Percentiles rank a stretch among this genome's conserved stretches.
These are phyloP conservation scores for Blastocystis sp. DNA, from an alignment of 352 stramenopile species.

Conservation along the genomic window DNA sequence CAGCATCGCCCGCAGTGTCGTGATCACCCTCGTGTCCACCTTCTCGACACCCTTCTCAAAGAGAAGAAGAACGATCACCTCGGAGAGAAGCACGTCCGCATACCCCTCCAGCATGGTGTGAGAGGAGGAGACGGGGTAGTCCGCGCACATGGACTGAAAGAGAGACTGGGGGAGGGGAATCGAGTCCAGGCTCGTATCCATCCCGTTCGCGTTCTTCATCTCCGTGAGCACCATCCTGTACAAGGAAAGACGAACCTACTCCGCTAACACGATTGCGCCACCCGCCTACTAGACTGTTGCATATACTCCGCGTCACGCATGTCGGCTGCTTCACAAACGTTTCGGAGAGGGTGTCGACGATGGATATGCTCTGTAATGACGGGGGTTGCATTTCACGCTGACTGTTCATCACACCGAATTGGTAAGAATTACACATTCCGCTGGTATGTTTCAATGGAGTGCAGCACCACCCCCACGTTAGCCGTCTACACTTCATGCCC, in stretches of 20 bases:
- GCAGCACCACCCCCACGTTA: not conserved
- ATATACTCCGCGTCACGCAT: not conserved
- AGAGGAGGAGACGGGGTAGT: not conserved
- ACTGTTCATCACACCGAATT: no score
- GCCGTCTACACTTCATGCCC: not conserved
- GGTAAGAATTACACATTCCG: no score
- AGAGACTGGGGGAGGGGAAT: not conserved
- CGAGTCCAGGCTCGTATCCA: not conserved
- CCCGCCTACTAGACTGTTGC: not conserved
- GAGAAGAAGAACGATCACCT: not conserved
- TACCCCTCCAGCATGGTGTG: not conserved
- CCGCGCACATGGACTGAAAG: not conserved
- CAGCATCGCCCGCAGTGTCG: not conserved
- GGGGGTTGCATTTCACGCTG: no score
- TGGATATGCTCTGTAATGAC: not conserved
- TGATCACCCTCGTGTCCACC: not conserved
- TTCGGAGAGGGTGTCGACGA: not conserved
- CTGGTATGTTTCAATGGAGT: slow-evolving; percentile 17
- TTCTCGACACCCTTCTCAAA: not conserved
- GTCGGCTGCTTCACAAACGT: not conserved
- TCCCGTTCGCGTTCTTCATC: not conserved
- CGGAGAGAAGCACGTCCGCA: not conserved
- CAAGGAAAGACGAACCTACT: not conserved
- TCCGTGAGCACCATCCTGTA: not conserved
- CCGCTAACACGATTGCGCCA: not conserved